Conservation (phyloP, 495 filamentous ascomycete genomes). For the Neurospora sp. region DNA sequence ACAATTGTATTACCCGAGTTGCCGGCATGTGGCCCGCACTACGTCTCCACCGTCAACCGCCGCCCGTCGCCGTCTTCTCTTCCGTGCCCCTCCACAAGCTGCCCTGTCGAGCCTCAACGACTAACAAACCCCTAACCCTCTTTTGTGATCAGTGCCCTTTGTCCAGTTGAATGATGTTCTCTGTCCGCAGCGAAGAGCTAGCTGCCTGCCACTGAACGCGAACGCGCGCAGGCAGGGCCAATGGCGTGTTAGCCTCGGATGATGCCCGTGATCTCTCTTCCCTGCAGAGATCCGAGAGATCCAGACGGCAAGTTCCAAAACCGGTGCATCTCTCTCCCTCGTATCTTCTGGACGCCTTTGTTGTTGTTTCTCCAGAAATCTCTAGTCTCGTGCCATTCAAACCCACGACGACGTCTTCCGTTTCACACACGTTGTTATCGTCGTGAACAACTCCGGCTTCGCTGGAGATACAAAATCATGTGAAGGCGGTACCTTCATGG, state of each 20-base stretch:
- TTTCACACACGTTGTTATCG: not conserved
- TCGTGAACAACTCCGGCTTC: not conserved
- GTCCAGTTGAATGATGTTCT: not conserved
- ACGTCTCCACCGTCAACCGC: not conserved
- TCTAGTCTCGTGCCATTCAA: not conserved
- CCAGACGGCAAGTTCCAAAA: not conserved
- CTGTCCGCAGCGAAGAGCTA: not conserved
- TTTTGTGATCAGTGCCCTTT: not conserved
- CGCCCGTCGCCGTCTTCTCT: not conserved
- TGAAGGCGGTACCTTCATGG: not conserved
- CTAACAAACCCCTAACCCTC: not conserved
- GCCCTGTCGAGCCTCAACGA: not conserved
- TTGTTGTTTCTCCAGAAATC: not conserved
- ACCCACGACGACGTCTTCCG: not conserved
- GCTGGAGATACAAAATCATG: not conserved
- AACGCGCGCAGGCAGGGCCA: not conserved
- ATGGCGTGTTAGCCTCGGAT: not conserved
- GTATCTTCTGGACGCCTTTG: not conserved
- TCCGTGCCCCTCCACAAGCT: not conserved
- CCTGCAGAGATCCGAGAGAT: not conserved
- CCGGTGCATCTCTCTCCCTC: not conserved
- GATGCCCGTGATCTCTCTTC: not conserved
- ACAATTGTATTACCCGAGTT: conserved; percentile 21
- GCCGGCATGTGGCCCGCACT: conserved; percentile 15
- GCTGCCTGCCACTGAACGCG: not conserved